A percentile compares a stretch with the other conserved stretches of the same genome.
Evolutionary conservation across 1,284 basidiomycete genomes (phyloP).

Genomic region (Bjerkandera adusta): DNA sequence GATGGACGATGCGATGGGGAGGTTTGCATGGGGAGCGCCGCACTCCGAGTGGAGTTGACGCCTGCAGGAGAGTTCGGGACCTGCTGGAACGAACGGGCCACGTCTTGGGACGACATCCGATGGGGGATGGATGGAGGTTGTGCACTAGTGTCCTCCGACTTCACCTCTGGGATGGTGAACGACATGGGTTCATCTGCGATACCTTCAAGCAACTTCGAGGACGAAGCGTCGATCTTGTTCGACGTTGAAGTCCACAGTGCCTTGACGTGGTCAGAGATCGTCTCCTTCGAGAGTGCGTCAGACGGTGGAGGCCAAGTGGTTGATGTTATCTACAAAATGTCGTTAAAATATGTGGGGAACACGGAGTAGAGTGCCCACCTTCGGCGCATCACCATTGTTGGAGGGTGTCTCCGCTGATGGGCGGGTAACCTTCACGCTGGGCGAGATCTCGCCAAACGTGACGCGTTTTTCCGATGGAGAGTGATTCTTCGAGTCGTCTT

Average conservation of each 20-base stretch:
- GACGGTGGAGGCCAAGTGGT: too few species aligned
- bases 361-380: too few species aligned
- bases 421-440: too few species aligned
- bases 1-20: conserved; percentile 37
- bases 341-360: too few species aligned
- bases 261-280: conserved; percentile 77
- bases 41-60: conserved; percentile 39
- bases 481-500: conserved; percentile 34
- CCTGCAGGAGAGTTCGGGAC: conserved; percentile 53
- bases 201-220: conserved; percentile 75
- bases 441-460: too few species aligned
- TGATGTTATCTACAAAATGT: too few species aligned
- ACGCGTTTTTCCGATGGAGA: conserved; percentile 3
- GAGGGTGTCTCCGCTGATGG: too few species aligned
- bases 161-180: conserved; percentile 76
- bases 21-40: conserved; percentile 36
- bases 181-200: conserved; percentile 78
- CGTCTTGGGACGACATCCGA: conserved; percentile 79
- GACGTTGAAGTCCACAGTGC: conserved; percentile 81
- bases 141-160: conserved; percentile 80
- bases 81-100: conserved; percentile 79
- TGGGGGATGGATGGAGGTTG: conserved; percentile 49
- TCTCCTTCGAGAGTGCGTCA: conserved; percentile 62
- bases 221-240: conserved; percentile 56
- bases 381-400: too few species aligned